A percentile compares a stretch with the other conserved stretches of the same genome.
Evolutionary conservation across 495 filamentous ascomycete genomes (phyloP).

Genomic region (Gamarada debralockiae): DNA sequence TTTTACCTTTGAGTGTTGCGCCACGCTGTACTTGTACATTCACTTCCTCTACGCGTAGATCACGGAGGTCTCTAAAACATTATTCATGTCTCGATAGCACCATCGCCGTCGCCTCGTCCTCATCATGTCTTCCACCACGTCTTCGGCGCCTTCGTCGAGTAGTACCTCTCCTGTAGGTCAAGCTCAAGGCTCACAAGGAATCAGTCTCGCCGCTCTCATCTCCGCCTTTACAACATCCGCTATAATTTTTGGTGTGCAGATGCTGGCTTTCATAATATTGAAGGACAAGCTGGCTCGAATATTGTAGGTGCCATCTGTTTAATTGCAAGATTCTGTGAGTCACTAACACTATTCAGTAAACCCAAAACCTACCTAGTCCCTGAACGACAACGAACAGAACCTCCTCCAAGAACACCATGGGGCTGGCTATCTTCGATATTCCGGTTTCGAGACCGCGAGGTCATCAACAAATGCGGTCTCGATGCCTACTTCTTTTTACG

Average conservation of each 20-base stretch:
- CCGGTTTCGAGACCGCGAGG: slow-evolving; percentile 75
- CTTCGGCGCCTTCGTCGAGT: slow-evolving; percentile 2
- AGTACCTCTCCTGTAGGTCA: slow-evolving; percentile 18
- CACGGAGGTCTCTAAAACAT: neutral
- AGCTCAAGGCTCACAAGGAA: slow-evolving; percentile 43
- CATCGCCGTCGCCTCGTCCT: neutral
- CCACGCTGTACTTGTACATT: too few relatives aligned
- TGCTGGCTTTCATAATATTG: slow-evolving; percentile 70
- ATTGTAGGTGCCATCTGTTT: slow-evolving; percentile 53
- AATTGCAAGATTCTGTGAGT: neutral
- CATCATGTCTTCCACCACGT: slow-evolving; percentile 8
- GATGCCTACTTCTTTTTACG: slow-evolving; percentile 98
- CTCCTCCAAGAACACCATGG: slow-evolving; percentile 67
- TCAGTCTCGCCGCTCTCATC: slow-evolving; percentile 62
- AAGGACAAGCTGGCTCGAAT: slow-evolving; percentile 77
- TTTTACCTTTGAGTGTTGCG: too few relatives aligned
- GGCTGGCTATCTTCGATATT: slow-evolving; percentile 69
- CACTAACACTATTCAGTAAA: slow-evolving; percentile 47
- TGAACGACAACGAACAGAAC: slow-evolving; percentile 73
- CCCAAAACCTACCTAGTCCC: slow-evolving; percentile 91
- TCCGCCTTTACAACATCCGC: slow-evolving; percentile 71
- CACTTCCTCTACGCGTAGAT: neutral
- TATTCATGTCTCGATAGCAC: slow-evolving; percentile 18
- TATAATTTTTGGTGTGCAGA: slow-evolving; percentile 73
- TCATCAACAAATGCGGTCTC: slow-evolving; percentile 91